phyloP scores from a whole-genome alignment of 805 yeast species.

The Saccharomycopsis fermentans region DNA sequence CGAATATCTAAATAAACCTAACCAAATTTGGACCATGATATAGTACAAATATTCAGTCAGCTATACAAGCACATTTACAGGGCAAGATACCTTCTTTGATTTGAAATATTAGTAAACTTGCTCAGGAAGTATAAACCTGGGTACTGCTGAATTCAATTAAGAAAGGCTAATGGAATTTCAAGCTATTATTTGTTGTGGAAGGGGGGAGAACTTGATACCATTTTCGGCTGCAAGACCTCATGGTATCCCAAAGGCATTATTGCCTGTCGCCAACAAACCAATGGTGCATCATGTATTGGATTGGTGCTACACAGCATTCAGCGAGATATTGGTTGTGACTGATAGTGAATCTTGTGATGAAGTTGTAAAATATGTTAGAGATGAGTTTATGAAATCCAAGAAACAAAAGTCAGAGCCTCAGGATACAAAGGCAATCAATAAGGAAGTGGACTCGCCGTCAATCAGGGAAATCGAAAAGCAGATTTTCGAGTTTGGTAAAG shows the following conservation, averaged over 20 bases:
- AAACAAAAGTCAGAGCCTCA: conserved; percentile 26
- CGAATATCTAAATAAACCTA: too few relatives aligned
- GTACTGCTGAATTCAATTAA: too few relatives aligned
- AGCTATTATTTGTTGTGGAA: conserved; percentile 84
- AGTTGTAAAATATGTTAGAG: conserved; percentile 37
- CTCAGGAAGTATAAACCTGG: too few relatives aligned
- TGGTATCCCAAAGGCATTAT: conserved; percentile 70
- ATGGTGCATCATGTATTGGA: conserved; percentile 79
- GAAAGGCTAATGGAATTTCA: conserved; percentile 67
- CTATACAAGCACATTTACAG: too few relatives aligned
- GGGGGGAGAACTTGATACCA: conserved; percentile 65
- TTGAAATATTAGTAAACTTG: too few relatives aligned
- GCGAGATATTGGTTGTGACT: conserved; percentile 53
- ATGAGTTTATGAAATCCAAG: conserved; percentile 30
- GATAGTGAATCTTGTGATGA: conserved; percentile 37
- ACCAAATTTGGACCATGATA: too few relatives aligned
- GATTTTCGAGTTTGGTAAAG: conserved; percentile 20
- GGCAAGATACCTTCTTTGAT: too few relatives aligned
- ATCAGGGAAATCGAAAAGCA: neutral
- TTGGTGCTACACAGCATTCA: conserved; percentile 89
- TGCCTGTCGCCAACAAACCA: conserved; percentile 86
- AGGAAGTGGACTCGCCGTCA: conserved; percentile 21
- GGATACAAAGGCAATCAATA: conserved; percentile 20
- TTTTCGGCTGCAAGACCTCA: conserved; percentile 51
- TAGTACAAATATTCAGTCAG: too few relatives aligned